Evolutionary conservation across 192 early-diverging fungal species (phyloP).

Genomic region (Rhizophagus sp.): DNA sequence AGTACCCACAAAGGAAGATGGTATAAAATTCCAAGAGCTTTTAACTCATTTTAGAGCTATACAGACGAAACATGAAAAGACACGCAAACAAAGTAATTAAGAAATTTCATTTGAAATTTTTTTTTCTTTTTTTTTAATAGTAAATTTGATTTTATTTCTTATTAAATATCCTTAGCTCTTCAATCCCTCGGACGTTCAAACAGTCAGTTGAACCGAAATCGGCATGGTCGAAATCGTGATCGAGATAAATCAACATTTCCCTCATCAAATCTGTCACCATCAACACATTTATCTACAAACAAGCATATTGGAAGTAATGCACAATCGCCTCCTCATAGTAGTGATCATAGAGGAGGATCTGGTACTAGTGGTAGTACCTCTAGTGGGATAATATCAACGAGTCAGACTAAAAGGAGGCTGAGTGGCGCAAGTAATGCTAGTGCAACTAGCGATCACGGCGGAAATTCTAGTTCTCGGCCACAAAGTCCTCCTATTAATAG

Average conservation of each 20-base stretch:
- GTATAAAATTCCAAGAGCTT: constrained; percentile 67
- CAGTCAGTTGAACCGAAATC: not conserved
- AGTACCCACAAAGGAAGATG: constrained; percentile 29
- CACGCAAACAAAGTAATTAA: constrained; percentile 49
- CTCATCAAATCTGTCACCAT: not conserved
- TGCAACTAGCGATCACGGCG: constrained; percentile 15
- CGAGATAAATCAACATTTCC: not conserved
- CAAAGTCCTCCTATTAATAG: not conserved
- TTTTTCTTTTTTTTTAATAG: not conserved
- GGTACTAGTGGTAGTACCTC: not conserved
- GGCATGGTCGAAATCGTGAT: not conserved
- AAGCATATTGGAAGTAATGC: not conserved
- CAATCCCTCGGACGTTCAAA: not conserved
- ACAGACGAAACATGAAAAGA: constrained; percentile 73
- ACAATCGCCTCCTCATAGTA: not conserved
- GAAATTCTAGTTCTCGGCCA: not conserved
- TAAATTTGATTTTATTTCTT: not conserved
- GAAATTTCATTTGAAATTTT: not conserved
- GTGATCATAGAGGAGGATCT: not conserved
- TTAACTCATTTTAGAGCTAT: constrained; percentile 73
- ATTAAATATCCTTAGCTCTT: not conserved
- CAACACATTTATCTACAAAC: not conserved
- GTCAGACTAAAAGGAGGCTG: not conserved
- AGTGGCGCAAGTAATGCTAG: constrained; percentile 1
- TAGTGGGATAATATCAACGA: no score